Evolutionary conservation across 306 rosid species (phyloP).

Genomic region (Vigna unguiculata): DNA sequence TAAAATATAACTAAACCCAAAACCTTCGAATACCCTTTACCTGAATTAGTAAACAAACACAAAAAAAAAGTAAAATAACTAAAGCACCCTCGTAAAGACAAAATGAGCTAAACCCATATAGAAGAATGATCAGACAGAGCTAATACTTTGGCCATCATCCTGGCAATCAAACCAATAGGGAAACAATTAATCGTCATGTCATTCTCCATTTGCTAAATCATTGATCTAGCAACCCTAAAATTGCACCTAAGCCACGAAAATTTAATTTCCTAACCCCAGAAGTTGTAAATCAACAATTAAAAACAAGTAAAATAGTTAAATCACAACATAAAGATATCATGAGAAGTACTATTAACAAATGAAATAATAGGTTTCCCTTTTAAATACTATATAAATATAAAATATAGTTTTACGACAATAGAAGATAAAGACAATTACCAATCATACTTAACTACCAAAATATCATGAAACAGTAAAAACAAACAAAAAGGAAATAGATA

Average conservation of each 20-base stretch:
- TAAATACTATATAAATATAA: no score
- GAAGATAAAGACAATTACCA: no score
- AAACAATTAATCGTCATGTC: slow-evolving; percentile 49
- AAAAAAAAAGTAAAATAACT: background rate
- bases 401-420: no score
- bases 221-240: background rate
- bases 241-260: no score
- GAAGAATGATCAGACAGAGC: slow-evolving; percentile 62
- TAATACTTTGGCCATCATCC: slow-evolving; percentile 56
- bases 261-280: background rate
- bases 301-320: background rate
- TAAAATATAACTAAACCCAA: no score
- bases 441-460: no score
- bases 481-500: no score
- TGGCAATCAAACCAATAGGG: slow-evolving; percentile 62
- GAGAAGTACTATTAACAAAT: no score
- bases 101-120: background rate
- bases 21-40: background rate
- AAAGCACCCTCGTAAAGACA: no score
- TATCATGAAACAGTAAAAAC: no score
- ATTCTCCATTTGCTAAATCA: slow-evolving; percentile 12
- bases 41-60: background rate
- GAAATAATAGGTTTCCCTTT: no score
- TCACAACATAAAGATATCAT: background rate
- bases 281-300: background rate